Conservation (phyloP, 306 rosid species). For the Cucurbita argyrosperma region DNA sequence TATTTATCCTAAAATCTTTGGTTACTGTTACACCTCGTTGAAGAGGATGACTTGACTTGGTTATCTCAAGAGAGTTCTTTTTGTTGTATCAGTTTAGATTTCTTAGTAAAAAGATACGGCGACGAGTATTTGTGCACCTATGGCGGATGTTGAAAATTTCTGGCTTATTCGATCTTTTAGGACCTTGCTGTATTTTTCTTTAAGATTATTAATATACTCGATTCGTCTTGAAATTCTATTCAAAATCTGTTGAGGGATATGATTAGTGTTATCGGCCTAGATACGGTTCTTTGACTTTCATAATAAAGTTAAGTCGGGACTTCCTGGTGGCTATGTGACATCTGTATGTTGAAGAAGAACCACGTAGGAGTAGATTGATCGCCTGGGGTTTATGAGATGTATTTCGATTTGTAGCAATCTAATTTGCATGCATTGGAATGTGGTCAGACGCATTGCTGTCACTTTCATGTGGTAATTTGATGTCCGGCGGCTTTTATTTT, state of each 20-base stretch:
- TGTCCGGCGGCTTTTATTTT: background rate
- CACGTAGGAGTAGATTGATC: background rate
- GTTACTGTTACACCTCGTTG: background rate
- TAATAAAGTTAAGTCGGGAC: background rate
- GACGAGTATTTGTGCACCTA: background rate
- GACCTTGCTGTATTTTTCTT: background rate
- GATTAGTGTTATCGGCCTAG: background rate
- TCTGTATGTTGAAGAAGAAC: background rate
- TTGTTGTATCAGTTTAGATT: background rate
- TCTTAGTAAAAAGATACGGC: background rate
- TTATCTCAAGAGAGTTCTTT: background rate
- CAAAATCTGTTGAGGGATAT: background rate
- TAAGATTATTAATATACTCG: background rate
- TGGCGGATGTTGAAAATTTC: background rate
- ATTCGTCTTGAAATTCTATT: background rate
- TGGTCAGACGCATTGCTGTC: background rate
- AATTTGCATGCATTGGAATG: background rate
- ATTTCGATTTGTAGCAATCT: background rate
- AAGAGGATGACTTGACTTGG: background rate
- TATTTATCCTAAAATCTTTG: background rate
- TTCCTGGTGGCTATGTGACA: background rate
- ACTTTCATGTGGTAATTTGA: background rate
- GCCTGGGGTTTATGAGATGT: background rate
- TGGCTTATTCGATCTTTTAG: background rate
- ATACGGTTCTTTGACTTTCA: constrained; percentile 1